Conservation (phyloP, 768 basidiomycete genomes). For the Austroboletus eburneus region DNA sequence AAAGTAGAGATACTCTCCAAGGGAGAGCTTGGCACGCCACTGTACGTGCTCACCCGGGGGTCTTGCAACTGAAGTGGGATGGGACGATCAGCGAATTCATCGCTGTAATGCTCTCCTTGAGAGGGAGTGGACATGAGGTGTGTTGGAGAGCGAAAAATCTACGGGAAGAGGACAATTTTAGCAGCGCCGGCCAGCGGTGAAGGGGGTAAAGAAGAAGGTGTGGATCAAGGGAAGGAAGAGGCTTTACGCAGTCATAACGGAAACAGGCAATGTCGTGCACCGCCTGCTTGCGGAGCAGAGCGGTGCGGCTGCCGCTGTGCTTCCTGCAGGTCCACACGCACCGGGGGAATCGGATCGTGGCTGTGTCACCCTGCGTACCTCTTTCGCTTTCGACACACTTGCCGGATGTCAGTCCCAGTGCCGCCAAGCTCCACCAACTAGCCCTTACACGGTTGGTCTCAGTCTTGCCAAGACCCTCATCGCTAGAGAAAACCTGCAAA, state of each 20-base stretch:
- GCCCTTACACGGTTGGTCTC: too few relatives aligned
- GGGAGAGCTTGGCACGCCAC: conserved; percentile 38
- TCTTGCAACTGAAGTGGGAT: conserved; percentile 54
- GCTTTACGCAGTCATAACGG: conserved; percentile 25
- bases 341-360: too few relatives aligned
- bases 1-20: conserved; percentile 60
- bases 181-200: conserved; percentile 2
- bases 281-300: conserved; percentile 9
- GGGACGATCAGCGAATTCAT: conserved; percentile 75
- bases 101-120: conserved; percentile 38
- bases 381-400: too few relatives aligned
- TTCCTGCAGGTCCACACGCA: too few relatives aligned
- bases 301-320: background rate
- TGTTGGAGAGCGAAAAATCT: background rate
- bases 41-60: conserved; percentile 47
- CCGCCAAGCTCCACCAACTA: too few relatives aligned
- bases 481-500: too few relatives aligned
- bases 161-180: conserved; percentile 8
- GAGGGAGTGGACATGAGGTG: conserved; percentile 26
- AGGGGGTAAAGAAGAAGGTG: conserved; percentile 17
- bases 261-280: conserved; percentile 34
- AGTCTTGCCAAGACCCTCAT: too few relatives aligned
- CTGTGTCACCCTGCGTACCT: too few relatives aligned
- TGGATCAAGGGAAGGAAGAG: conserved; percentile 2
- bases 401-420: too few relatives aligned